Evolutionary conservation across 2,329 filamentous ascomycete species (phyloP).

Genomic region (Colletotrichum sp.): DNA sequence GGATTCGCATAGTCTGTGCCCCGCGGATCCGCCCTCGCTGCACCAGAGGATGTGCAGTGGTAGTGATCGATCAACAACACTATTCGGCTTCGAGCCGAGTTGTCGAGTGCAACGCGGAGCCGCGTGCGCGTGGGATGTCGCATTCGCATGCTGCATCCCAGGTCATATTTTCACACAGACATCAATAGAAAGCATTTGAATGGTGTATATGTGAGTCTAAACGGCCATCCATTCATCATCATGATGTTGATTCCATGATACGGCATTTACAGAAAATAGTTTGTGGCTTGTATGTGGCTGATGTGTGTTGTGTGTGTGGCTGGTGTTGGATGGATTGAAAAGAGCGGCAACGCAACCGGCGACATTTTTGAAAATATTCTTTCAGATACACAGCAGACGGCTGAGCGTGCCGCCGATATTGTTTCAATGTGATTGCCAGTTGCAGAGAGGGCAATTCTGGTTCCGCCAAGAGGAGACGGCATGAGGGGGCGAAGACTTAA

Average conservation of each 20-base stretch:
- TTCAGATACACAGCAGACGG: not conserved
- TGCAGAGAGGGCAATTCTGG: not conserved
- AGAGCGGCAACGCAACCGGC: not conserved
- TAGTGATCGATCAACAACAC: not conserved
- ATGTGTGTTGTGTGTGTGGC: not conserved
- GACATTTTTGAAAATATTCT: not conserved
- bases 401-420: not conserved
- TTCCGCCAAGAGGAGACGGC: not conserved
- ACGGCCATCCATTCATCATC: not conserved
- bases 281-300: not conserved
- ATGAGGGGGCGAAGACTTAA: not conserved
- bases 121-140: not conserved
- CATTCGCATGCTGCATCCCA: not conserved
- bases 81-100: not conserved
- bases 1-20: not conserved
- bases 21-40: not conserved
- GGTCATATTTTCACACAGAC: not conserved
- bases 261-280: not conserved
- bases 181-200: not conserved
- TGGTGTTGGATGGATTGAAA: not conserved
- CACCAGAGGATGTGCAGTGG: not conserved
- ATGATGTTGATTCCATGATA: not conserved
- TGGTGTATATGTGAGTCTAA: not conserved
- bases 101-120: not conserved
- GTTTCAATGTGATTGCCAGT: not conserved